Evolutionary conservation across 2,329 filamentous ascomycete genomes (phyloP).

Genomic region (Dactylellina drechsleri): DNA sequence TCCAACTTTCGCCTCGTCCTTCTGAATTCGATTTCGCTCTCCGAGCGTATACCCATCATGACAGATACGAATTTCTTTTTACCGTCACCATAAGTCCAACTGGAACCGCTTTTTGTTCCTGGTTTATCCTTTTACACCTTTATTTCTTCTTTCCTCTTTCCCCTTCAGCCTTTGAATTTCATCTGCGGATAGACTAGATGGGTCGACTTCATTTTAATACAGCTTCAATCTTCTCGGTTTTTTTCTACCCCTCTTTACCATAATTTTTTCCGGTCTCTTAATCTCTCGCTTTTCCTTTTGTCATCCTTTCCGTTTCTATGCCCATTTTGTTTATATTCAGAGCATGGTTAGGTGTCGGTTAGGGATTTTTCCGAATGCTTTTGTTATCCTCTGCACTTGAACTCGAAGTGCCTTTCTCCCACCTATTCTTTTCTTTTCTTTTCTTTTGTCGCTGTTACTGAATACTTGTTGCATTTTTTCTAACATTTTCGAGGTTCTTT

Average conservation of each 20-base stretch:
- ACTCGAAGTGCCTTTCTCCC: conserved; percentile 1
- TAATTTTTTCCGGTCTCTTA: conserved; percentile 16
- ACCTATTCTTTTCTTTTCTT: background rate
- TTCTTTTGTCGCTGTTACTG: background rate
- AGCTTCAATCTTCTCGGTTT: conserved; percentile 5
- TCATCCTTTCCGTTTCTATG: conserved; percentile 17
- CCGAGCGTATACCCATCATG: conserved; percentile 48
- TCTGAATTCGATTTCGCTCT: conserved; percentile 19
- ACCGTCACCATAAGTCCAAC: conserved; percentile 28
- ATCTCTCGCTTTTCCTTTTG: conserved; percentile 16
- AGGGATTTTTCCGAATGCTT: conserved; percentile 18
- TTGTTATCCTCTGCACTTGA: conserved; percentile 20
- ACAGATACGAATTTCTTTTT: conserved; percentile 52
- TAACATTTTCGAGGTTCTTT: conserved; percentile 36
- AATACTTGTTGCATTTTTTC: conserved; percentile 28
- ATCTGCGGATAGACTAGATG: conserved; percentile 50
- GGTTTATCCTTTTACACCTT: conserved; percentile 21
- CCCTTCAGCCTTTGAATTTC: conserved; percentile 5
- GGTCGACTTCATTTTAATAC: conserved; percentile 45
- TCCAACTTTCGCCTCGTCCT: conserved; percentile 23
- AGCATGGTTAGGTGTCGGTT: conserved; percentile 49
- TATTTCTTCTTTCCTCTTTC: background rate
- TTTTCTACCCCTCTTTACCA: conserved; percentile 21
- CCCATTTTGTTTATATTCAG: conserved; percentile 29
- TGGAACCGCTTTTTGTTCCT: conserved; percentile 9